Evolutionary conservation across 352 stramenopile genomes (phyloP), one percentile per base, ranked within the genome.

Genomic region (Phytophthora quininea): DNA sequence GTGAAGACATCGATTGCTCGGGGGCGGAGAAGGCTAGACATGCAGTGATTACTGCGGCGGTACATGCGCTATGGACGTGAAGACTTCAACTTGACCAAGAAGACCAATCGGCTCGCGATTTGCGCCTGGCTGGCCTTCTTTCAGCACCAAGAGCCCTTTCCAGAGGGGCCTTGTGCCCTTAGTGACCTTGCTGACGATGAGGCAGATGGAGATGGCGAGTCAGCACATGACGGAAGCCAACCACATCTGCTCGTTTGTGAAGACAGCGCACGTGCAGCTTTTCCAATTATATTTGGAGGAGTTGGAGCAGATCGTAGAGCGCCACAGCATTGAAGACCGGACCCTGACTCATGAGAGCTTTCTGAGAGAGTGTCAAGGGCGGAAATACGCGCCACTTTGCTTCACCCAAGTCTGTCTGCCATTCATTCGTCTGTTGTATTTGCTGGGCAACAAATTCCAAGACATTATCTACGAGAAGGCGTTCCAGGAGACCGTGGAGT

Each of bases 371-470:
- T 46, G 54, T 0, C 9, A 66, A 32, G 71, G 75, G 9, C 61
- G 61, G 10, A 64, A 58, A 58, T 80, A 71, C 19, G 75, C 75
- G 31, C 75, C 71, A 10, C 46, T 80, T 32, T 78, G 75, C 45
- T 80, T 83, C 33, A 73, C 75, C 2, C 71, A 83, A 55, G 50
- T 83, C 4, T 67, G 71, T 52, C 68, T 83, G 1, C 75, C 71
- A 7, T 71, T 71, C 53, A 56, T 86, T 33, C 65, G 64, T 29
- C 40, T 86, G 64, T 38, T 86, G 24, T 67, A 75, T 42, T 46
- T 82, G 38, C 33, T 86, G 11, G 74, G 64, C 15, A 82, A 62
- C 62, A 82, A 80, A 57, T 87, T 87, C 54, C 67, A 70, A n/a
- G 76, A 84, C 7, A 67, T 80, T 19, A 65, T 79, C n/a, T 82